Base-by-base conservation (phyloP, 768 basidiomycete genomes). In the Boletus barrowsii region DNA sequence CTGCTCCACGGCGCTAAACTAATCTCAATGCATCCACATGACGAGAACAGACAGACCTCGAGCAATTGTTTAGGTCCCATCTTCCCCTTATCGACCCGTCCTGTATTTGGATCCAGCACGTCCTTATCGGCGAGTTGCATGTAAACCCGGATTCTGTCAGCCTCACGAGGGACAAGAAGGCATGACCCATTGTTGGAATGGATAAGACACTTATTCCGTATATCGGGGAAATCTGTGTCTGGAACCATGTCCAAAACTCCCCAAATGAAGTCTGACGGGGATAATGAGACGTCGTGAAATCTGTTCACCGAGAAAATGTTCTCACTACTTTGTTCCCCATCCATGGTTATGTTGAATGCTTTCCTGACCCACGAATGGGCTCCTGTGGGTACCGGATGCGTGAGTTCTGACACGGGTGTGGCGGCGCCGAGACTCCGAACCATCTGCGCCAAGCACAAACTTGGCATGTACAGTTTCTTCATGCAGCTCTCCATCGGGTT, bases 301-400 rank as follows among this genome's bases (percentile, higher is more conserved):
- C 13, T n/a, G 24, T 3, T 20, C 11, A 29, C 6, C 1, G 15
- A 44, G 17, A 6, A 13, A 32, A 29, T 17, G 2, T 49, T 56
- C 51, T 62, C 56, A 69, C 79, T 75, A 13, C 67, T 78, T 56
- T 88, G 84, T 66, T 91, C 88, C 7, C 90, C 90, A 55, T 90
- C 82, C 87, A 92, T 87, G 5, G 71, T 63, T 47, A 92, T 84
- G 10, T 76, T 75, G 10, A 89, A 72, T 0, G 70, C 52, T 55
- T 88, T 89, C 24, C 90, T 80, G 22, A 92, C 87, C 88, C 89
- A 91, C 11, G 88, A 90, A 69, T 90, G 89, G 0, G 88, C 89
- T 6, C 88, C 86, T 88, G 61, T 41, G 42, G 14, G 44, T 17
- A 32, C 14, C 42, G 39, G 17, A 29, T 11, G 40, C 29, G n/a